These are phyloP conservation scores for Parastagonospora nodorum DNA, from an alignment of 2,329 filamentous ascomycete genomes.

Conservation along the genomic window DNA sequence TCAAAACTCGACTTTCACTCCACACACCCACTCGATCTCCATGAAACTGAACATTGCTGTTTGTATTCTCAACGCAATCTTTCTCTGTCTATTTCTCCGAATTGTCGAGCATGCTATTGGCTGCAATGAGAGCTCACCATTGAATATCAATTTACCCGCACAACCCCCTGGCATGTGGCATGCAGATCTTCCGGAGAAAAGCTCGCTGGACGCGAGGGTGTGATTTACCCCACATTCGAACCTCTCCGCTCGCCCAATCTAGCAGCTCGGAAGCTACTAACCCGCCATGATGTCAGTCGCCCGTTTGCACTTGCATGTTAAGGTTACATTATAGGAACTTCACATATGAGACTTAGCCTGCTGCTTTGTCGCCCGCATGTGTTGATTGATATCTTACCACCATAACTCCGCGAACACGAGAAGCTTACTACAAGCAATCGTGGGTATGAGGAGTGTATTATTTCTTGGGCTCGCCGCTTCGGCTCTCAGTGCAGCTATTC, in stretches of 20 bases:
- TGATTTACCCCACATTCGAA: slow-evolving; percentile 13
- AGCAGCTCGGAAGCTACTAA: slow-evolving; percentile 13
- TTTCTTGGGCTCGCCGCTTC: slow-evolving; percentile 17
- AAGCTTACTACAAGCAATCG: not conserved
- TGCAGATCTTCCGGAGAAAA: slow-evolving; percentile 2
- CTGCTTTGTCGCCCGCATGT: not conserved
- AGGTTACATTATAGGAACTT: not conserved
- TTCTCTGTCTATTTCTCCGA: too few species aligned
- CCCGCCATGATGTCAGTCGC: slow-evolving; percentile 19
- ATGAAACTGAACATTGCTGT: not conserved
- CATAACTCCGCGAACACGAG: too few species aligned
- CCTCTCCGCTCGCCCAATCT: slow-evolving; percentile 15
- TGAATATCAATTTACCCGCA: too few species aligned
- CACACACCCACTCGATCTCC: too few species aligned
- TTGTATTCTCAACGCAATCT: too few species aligned
- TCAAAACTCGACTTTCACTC: too few species aligned
- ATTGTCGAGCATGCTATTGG: too few species aligned
- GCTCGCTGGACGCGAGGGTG: not conserved
- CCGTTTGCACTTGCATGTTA: not conserved
- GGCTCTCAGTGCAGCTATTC: slow-evolving; percentile 12
- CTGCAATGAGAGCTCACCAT: too few species aligned
- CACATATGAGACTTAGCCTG: slow-evolving; percentile 11
- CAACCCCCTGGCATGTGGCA: not conserved
- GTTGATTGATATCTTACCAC: too few species aligned
- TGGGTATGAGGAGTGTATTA: slow-evolving; percentile 16